Evolutionary conservation across 75 land plant species (phyloP).

Genomic region (Selaginella moellendorffii): DNA sequence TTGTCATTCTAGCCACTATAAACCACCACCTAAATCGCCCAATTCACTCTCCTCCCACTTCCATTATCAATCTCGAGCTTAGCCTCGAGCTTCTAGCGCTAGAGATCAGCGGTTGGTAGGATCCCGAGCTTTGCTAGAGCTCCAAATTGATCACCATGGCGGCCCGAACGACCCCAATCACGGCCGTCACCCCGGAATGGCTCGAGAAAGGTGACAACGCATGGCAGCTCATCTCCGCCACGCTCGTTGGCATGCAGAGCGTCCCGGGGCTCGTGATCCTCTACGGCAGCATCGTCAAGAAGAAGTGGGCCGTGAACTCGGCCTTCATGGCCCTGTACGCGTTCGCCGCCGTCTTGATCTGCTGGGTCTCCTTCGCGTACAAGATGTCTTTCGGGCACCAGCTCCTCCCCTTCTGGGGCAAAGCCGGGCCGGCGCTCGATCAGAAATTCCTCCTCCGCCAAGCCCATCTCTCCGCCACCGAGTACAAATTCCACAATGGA

Average conservation of each 20-base stretch:
- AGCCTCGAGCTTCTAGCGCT: too few relatives aligned
- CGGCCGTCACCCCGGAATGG: too few relatives aligned
- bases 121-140: too few relatives aligned
- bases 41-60: too few relatives aligned
- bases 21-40: too few relatives aligned
- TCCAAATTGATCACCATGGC: too few relatives aligned
- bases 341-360: constrained; percentile 36
- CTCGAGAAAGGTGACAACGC: constrained; percentile 49
- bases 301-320: constrained; percentile 45
- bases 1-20: too few relatives aligned
- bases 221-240: constrained; percentile 40
- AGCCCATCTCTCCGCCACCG: constrained; percentile 29
- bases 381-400: constrained; percentile 41
- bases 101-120: too few relatives aligned
- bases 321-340: constrained; percentile 58
- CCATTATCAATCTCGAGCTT: too few relatives aligned
- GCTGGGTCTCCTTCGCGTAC: constrained; percentile 48
- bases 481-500: constrained; percentile 10
- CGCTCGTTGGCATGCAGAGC: constrained; percentile 36
- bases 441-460: constrained; percentile 28
- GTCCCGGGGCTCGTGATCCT: constrained; percentile 36
- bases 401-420: constrained; percentile 25
- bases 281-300: constrained; percentile 41
- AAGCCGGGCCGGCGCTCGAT: constrained; percentile 18
- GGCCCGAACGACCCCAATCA: too few relatives aligned